Percentiles rank a stretch among this genome's conserved stretches.
Conservation (phyloP, 2,329 filamentous ascomycete genomes). For the Blastomyces silverae region DNA sequence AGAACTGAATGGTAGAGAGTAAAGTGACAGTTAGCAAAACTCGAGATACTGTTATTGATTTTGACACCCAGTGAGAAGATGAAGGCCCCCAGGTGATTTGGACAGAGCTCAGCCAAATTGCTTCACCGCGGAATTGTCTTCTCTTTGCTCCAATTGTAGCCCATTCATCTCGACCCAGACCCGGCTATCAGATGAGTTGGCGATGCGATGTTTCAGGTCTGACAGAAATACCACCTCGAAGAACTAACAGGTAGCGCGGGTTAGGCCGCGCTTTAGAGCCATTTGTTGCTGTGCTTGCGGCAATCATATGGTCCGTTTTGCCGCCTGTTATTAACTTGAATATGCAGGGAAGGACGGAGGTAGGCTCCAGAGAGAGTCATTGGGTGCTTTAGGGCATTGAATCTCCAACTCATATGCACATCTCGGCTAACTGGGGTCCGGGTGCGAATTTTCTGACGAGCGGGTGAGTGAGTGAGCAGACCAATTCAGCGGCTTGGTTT, state of each 20-base stretch:
- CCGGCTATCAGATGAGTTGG: not conserved
- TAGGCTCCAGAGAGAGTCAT: not conserved
- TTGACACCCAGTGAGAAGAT: not conserved
- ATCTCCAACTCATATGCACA: not conserved
- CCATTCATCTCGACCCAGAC: not conserved
- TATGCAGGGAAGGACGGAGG: not conserved
- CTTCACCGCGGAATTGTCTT: not conserved
- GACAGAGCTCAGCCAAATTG: not conserved
- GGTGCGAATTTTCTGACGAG: not conserved
- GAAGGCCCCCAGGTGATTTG: not conserved
- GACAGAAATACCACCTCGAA: not conserved
- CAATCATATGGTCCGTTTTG: constrained; percentile 7
- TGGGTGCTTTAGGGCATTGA: not conserved
- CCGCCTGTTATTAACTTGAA: constrained; percentile 4
- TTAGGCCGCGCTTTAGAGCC: not conserved
- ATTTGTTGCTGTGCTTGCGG: constrained; percentile 4
- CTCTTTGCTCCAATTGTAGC: not conserved
- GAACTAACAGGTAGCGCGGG: not conserved
- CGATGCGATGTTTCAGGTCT: constrained; percentile 7
- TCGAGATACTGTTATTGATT: not conserved
- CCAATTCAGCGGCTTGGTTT: not conserved
- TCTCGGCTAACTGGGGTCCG: not conserved
- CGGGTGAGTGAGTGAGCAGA: no score
- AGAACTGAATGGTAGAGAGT: not conserved
- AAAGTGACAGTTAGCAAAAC: not conserved